Evolutionary conservation across 352 stramenopile genomes (phyloP).

Genomic region (Globisporangium lucens): DNA sequence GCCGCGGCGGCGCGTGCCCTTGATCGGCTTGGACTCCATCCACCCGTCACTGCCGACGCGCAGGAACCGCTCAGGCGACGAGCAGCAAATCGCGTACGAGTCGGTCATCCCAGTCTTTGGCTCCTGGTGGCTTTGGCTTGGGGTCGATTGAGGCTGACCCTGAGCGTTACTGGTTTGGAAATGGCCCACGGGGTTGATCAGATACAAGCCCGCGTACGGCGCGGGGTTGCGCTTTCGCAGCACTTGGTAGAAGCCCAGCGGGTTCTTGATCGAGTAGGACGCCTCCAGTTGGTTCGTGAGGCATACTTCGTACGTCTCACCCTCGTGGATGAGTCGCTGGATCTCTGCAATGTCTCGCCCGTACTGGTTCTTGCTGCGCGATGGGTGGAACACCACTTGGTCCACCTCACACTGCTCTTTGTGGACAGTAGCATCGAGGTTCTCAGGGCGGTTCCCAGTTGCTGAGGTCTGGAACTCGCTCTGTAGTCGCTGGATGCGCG

Average conservation of each 20-base stretch:
- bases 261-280: conserved; percentile 34
- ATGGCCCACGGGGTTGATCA: conserved; percentile 47
- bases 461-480: conserved; percentile 12
- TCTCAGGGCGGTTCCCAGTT: background rate
- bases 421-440: background rate
- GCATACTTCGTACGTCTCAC: conserved; percentile 96
- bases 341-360: conserved; percentile 83
- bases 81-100: conserved; percentile 93
- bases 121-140: background rate
- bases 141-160: background rate
- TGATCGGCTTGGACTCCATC: conserved; percentile 98
- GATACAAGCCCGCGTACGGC: conserved; percentile 93
- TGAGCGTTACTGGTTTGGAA: conserved; percentile 19
- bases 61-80: conserved; percentile 96
- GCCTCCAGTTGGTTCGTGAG: conserved; percentile 93
- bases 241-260: conserved; percentile 85
- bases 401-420: background rate
- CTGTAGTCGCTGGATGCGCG: conserved; percentile 5
- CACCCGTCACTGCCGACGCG: conserved; percentile 51
- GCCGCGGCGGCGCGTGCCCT: conserved; percentile 88
- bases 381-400: conserved; percentile 55
- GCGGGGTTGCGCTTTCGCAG: conserved; percentile 92
- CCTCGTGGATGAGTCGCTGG: conserved; percentile 87
- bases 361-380: conserved; percentile 74
- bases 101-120: conserved; percentile 16